Conservation (phyloP, 2,329 filamentous ascomycete genomes). For the Penicillium corylophilum region DNA sequence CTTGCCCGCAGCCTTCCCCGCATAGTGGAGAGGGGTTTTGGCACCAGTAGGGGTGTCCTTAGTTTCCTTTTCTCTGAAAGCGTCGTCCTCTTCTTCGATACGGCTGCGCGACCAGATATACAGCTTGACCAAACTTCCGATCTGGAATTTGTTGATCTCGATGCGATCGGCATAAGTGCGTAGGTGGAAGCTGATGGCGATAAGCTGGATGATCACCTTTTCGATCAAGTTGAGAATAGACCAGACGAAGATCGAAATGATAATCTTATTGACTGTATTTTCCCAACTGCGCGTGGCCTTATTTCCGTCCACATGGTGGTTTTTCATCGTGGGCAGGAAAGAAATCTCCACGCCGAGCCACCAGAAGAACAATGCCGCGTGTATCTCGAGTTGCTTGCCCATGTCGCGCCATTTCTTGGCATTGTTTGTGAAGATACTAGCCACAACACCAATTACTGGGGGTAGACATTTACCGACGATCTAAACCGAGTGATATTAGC, state of each 20-base stretch:
- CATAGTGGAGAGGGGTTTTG: constrained; percentile 70
- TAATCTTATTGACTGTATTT: constrained; percentile 75
- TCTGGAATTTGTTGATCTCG: constrained; percentile 88
- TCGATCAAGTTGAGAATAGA: constrained; percentile 79
- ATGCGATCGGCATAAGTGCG: constrained; percentile 89
- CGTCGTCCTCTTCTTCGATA: constrained; percentile 70
- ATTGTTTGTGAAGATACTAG: constrained; percentile 79
- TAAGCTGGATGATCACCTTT: constrained; percentile 92
- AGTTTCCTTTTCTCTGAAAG: constrained; percentile 64
- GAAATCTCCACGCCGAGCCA: constrained; percentile 82
- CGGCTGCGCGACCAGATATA: constrained; percentile 65
- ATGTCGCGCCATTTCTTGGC: constrained; percentile 92
- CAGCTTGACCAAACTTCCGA: constrained; percentile 65
- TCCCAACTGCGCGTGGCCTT: constrained; percentile 66
- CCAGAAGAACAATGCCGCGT: constrained; percentile 87
- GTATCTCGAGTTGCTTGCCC: constrained; percentile 79
- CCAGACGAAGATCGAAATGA: constrained; percentile 80
- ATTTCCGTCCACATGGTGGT: constrained; percentile 58
- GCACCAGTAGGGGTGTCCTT: constrained; percentile 55
- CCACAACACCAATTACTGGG: constrained; percentile 60
- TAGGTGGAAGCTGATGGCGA: constrained; percentile 88
- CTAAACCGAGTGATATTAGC: constrained; percentile 23
- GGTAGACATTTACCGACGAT: constrained; percentile 66
- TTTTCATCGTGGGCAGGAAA: constrained; percentile 77
- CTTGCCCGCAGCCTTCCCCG: constrained; percentile 66